These are phyloP conservation scores for Monascus ruber DNA, from an alignment of 2,329 filamentous ascomycete species.

Conservation along the genomic window DNA sequence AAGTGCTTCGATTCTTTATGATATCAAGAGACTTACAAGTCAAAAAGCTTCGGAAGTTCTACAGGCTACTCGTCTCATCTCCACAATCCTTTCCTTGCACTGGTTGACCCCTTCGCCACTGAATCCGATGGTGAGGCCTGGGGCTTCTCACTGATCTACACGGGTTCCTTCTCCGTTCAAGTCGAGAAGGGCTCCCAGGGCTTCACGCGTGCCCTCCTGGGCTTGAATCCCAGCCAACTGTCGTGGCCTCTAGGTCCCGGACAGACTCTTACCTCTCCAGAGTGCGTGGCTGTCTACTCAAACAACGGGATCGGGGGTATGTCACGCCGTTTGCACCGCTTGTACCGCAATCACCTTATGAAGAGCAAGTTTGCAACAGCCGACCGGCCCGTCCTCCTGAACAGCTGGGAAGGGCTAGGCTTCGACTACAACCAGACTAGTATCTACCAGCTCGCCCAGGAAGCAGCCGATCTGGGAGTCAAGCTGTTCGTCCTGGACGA, in stretches of 20 bases:
- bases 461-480: constrained; percentile 49
- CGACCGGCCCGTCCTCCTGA: constrained; percentile 46
- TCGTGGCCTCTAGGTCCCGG: constrained; percentile 47
- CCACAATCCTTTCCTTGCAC: constrained; percentile 53
- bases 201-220: constrained; percentile 48
- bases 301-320: constrained; percentile 48
- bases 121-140: constrained; percentile 51
- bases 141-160: constrained; percentile 55
- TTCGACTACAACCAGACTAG: constrained; percentile 48
- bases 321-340: constrained; percentile 49
- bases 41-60: constrained; percentile 46
- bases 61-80: constrained; percentile 53
- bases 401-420: constrained; percentile 54
- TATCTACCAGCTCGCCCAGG: constrained; percentile 44
- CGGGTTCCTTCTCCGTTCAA: constrained; percentile 51
- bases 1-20: no score
- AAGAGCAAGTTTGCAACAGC: constrained; percentile 43
- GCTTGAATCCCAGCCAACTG: constrained; percentile 50
- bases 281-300: constrained; percentile 53
- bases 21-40: constrained; percentile 9
- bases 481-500: constrained; percentile 56
- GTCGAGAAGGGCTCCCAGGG: constrained; percentile 53
- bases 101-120: constrained; percentile 47
- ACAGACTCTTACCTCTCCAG: constrained; percentile 48
- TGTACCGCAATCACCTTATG: constrained; percentile 52